Evolutionary conservation across 1,284 basidiomycete genomes (phyloP).

Genomic region (Polyporus tsugae): DNA sequence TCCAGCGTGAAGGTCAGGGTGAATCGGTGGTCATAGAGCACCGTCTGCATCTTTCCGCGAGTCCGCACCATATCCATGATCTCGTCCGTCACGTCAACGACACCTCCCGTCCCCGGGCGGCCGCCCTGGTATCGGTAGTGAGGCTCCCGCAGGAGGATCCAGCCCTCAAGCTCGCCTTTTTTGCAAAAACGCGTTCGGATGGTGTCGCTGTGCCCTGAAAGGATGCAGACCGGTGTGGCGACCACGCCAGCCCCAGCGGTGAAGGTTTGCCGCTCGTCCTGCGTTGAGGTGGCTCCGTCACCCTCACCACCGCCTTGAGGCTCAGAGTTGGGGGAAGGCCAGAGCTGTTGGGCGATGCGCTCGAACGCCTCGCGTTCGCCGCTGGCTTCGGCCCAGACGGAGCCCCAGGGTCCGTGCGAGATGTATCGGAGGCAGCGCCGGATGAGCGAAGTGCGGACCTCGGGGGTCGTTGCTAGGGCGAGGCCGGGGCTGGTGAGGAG

Average conservation of each 20-base stretch:
- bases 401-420: constrained; percentile 80
- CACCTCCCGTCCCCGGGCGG: constrained; percentile 6
- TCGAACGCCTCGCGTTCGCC: constrained; percentile 54
- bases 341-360: constrained; percentile 57
- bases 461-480: constrained; percentile 43
- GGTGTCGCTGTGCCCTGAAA: constrained; percentile 14
- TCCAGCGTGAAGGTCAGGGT: constrained; percentile 53
- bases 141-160: constrained; percentile 36
- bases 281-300: neutral
- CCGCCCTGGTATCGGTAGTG: constrained; percentile 16
- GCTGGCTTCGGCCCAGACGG: constrained; percentile 62
- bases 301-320: neutral
- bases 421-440: constrained; percentile 72
- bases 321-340: constrained; percentile 35
- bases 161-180: constrained; percentile 29
- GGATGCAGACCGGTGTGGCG: constrained; percentile 60
- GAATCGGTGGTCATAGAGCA: constrained; percentile 70
- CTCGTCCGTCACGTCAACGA: constrained; percentile 24
- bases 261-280: constrained; percentile 39
- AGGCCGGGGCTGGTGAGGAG: constrained; percentile 51
- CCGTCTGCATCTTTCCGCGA: neutral
- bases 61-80: constrained; percentile 12
- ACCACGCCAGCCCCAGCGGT: constrained; percentile 66
- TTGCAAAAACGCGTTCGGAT: constrained; percentile 21
- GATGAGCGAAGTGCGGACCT: constrained; percentile 56